A percentile compares a stretch with the other conserved stretches of the same genome.
Evolutionary conservation across 2,329 filamentous ascomycete genomes (phyloP).

Genomic region (Hymenoscyphus fraxineus): DNA sequence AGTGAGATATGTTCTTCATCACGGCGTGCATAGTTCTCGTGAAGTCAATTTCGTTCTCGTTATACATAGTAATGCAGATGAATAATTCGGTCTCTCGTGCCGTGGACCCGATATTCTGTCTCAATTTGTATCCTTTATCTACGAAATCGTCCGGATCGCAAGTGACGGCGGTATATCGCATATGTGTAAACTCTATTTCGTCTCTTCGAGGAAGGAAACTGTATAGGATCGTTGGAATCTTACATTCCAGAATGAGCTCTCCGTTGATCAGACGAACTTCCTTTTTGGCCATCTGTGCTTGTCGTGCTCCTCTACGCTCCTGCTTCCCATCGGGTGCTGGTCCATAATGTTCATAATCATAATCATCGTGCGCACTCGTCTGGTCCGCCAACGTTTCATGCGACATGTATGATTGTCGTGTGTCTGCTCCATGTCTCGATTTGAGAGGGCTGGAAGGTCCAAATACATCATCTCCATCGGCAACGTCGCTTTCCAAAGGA

Average conservation of each 20-base stretch:
- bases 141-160: slow-evolving; percentile 96
- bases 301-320: slow-evolving; percentile 78
- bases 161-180: slow-evolving; percentile 98
- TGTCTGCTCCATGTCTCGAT: slow-evolving; percentile 21
- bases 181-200: slow-evolving; percentile 95
- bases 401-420: slow-evolving; percentile 39
- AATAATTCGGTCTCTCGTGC: slow-evolving; percentile 90
- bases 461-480: slow-evolving; percentile 65
- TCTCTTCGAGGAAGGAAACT: slow-evolving; percentile 91
- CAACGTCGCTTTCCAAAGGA: slow-evolving; percentile 54
- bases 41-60: slow-evolving; percentile 95
- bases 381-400: slow-evolving; percentile 34
- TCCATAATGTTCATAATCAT: slow-evolving; percentile 77
- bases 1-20: slow-evolving; percentile 96
- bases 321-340: slow-evolving; percentile 85
- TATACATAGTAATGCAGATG: slow-evolving; percentile 98
- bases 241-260: slow-evolving; percentile 95
- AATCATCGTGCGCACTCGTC: slow-evolving; percentile 38
- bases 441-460: slow-evolving; percentile 46
- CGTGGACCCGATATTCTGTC: slow-evolving; percentile 82
- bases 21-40: slow-evolving; percentile 98
- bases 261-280: slow-evolving; percentile 96
- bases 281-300: slow-evolving; percentile 85
- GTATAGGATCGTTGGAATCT: slow-evolving; percentile 97
- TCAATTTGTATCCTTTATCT: slow-evolving; percentile 81